Evolutionary conservation across 23 red algal genomes (phyloP), one percentile per base, ranked within the genome.

Genomic region (Chondrus crispus): DNA sequence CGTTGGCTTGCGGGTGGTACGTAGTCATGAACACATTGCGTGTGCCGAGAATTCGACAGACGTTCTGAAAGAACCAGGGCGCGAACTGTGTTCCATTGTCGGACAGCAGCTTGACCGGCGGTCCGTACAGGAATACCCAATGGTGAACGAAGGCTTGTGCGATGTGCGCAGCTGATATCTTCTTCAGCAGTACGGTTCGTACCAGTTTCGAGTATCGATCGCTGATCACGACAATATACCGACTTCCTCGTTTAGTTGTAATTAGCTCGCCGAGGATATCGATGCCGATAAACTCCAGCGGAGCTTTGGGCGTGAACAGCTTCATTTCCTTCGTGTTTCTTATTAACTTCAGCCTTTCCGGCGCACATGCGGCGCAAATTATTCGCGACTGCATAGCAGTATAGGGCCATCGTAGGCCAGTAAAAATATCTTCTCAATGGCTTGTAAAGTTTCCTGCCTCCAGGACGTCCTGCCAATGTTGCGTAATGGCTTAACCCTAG

Each of bases 201-300:
- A 35, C 4, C 28, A 84, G 28, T 55, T 84, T 84, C 35, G 48
- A 84, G 51, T 30, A 84, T 40, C 80, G 80, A 62, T 84, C 80
- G 33, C 19, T 47, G 20, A 81, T 81, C 22, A 48, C 41, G 41
- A n/a, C n/a, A n/a, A 37, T 6, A 32, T 66, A 66, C 26, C 60
- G 60, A 66, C 35, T 0, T 32, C 0, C 60, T 32, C 1, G 0
- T 66, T 66, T n/a, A 32, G 7, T 66, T 32, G 60, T 66, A 13
- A 13, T 9, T n/a, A 66, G 35, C 35, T 66, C 60, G 35, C 7
- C 60, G 60, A 66, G 60, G 35, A 66, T 66, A 13, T 66, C 7
- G 60, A 66, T 0, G 18, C 1, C 26, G 35, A 66, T 1, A 55
- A 49, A 49, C 35, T 45, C 28, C 19, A 48, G 45, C 12, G 74